These are phyloP conservation scores for Umbelopsis sp. DNA, from an alignment of 192 early-diverging fungal species.

Conservation along the genomic window DNA sequence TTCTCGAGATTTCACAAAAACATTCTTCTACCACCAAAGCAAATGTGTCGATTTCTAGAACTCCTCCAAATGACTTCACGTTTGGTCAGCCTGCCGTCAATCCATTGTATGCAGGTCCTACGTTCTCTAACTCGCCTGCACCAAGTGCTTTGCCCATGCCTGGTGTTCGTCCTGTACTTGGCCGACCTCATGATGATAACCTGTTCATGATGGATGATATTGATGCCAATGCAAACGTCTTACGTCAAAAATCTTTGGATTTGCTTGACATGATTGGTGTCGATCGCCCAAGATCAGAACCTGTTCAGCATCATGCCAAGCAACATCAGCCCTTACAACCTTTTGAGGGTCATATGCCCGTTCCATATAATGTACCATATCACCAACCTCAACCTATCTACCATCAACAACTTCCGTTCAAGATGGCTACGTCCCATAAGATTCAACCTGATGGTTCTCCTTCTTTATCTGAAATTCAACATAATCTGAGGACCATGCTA, in stretches of 20 bases:
- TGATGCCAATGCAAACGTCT: conserved; percentile 6
- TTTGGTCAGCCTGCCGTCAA: neutral
- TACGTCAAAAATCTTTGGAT: conserved; percentile 15
- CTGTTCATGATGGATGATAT: conserved; percentile 28
- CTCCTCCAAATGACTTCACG: conserved; percentile 12
- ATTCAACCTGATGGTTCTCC: conserved; percentile 16
- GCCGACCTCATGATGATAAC: conserved; percentile 27
- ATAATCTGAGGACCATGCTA: conserved; percentile 47
- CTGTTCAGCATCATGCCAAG: neutral
- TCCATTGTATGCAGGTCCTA: conserved; percentile 54
- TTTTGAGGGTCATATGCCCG: neutral
- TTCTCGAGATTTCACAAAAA: conserved; percentile 17
- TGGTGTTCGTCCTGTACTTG: conserved; percentile 33
- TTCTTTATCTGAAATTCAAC: conserved; percentile 49
- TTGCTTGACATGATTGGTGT: conserved; percentile 9
- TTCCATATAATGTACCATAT: conserved; percentile 20
- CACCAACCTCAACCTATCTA: conserved; percentile 15
- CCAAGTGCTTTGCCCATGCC: conserved; percentile 54
- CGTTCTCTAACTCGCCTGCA: conserved; percentile 59
- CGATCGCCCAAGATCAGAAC: conserved; percentile 1
- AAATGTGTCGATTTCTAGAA: conserved; percentile 1
- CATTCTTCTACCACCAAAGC: neutral
- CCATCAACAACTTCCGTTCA: conserved; percentile 34
- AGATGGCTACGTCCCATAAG: conserved; percentile 47
- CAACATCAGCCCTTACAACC: conserved; percentile 7